Conservation (phyloP, 148 eudicot genomes). For the Camellia japonica region DNA sequence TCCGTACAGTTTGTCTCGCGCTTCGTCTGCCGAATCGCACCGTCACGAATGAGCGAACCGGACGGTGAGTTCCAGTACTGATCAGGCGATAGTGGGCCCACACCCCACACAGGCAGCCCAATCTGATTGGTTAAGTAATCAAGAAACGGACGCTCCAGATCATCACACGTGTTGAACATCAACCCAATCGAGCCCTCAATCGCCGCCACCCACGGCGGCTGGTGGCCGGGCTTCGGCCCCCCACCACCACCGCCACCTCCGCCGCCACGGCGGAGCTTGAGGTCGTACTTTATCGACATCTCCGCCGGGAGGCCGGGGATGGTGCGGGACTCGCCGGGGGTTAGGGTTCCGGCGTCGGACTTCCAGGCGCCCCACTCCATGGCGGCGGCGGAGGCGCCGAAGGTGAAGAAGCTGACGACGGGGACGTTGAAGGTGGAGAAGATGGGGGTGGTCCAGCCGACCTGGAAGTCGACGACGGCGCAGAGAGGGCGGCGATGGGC, state of each 20-base stretch:
- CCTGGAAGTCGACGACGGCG: slow-evolving; percentile 11
- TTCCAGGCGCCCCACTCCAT: slow-evolving; percentile 26
- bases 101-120: slow-evolving; percentile 16
- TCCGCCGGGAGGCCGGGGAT: slow-evolving; percentile 19
- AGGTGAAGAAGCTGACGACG: slow-evolving; percentile 20
- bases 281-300: slow-evolving; percentile 6
- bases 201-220: slow-evolving; percentile 19
- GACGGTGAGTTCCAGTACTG: slow-evolving; percentile 3
- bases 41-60: slow-evolving; percentile 2
- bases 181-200: slow-evolving; percentile 20
- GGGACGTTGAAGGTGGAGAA: neutral
- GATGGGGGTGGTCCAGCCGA: neutral
- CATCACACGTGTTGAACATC: slow-evolving; percentile 22
- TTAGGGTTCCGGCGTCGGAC: neutral
- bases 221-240: neutral
- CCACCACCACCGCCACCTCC: neutral
- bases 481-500: neutral
- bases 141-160: slow-evolving; percentile 20
- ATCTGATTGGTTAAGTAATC: slow-evolving; percentile 10
- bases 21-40: neutral
- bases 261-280: neutral
- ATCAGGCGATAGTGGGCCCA: slow-evolving; percentile 19
- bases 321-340: neutral
- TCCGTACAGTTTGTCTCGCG: neutral
- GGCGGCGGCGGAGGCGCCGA: slow-evolving; percentile 24